phyloP scores from a whole-genome alignment of 306 rosid species.

The Betula pendula region DNA sequence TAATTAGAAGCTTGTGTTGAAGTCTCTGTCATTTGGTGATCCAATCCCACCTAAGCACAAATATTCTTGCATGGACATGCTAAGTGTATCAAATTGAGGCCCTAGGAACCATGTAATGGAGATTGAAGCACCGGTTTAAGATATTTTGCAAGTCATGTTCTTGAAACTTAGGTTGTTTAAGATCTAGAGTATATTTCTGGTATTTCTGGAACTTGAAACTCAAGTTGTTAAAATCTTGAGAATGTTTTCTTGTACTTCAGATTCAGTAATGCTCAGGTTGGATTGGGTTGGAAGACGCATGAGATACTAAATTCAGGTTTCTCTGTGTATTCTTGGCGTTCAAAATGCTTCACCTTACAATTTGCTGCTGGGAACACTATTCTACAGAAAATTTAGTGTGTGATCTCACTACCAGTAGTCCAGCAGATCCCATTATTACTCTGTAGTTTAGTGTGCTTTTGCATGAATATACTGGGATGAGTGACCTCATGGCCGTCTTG shows the following conservation, averaged over 20 bases:
- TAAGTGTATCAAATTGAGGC: not conserved
- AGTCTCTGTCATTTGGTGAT: not conserved
- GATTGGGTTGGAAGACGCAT: not conserved
- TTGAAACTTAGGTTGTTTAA: not conserved
- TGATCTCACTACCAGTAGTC: not conserved
- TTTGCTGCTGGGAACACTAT: not conserved
- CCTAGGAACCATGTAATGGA: not conserved
- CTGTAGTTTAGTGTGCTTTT: not conserved
- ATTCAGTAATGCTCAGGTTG: not conserved
- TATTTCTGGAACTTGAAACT: not conserved
- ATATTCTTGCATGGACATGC: not conserved
- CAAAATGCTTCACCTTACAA: conserved; percentile 1
- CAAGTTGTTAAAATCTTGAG: not conserved
- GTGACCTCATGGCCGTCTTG: not conserved
- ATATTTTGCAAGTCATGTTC: not conserved
- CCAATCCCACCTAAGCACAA: not conserved
- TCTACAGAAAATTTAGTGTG: not conserved
- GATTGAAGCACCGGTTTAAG: not conserved
- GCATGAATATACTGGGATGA: not conserved
- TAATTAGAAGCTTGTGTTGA: not conserved
- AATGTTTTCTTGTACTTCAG: not conserved
- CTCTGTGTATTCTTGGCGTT: not conserved
- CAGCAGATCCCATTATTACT: not conserved
- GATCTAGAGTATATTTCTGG: not conserved
- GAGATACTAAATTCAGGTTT: not conserved